Conservation (phyloP, 371 early-diverging fungal genomes). For the Batkoa obscura region DNA sequence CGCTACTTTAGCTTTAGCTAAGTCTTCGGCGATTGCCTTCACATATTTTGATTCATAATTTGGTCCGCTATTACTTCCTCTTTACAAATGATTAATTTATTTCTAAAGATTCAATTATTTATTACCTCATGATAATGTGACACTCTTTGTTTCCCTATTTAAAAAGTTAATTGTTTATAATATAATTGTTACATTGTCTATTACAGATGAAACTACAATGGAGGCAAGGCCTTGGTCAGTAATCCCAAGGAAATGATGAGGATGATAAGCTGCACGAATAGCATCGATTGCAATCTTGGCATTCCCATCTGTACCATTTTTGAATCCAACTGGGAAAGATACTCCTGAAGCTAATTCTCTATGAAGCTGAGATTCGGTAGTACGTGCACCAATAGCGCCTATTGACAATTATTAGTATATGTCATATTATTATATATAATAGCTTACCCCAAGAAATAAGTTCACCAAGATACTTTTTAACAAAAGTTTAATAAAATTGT, state of each 20-base stretch:
- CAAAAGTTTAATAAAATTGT: background rate
- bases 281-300: slow-evolving; percentile 77
- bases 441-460: slow-evolving; percentile 61
- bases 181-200: slow-evolving; percentile 7
- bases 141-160: slow-evolving; percentile 12
- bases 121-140: slow-evolving; percentile 8
- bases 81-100: slow-evolving; percentile 64
- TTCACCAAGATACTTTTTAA: slow-evolving; percentile 51
- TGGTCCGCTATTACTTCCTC: slow-evolving; percentile 74
- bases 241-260: slow-evolving; percentile 82
- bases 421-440: too few relatives aligned
- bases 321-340: slow-evolving; percentile 89
- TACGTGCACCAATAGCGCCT: slow-evolving; percentile 77
- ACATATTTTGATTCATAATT: slow-evolving; percentile 66
- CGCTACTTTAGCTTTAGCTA: slow-evolving; percentile 36
- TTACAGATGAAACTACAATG: slow-evolving; percentile 75
- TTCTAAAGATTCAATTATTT: background rate
- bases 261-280: slow-evolving; percentile 61
- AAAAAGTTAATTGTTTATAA: background rate
- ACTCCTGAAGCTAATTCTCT: slow-evolving; percentile 86
- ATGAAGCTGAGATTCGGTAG: slow-evolving; percentile 83
- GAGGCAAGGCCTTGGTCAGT: slow-evolving; percentile 85
- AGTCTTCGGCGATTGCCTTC: slow-evolving; percentile 30
- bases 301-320: slow-evolving; percentile 85
- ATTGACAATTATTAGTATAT: too few relatives aligned